Evolutionary conservation across 2,329 filamentous ascomycete species (phyloP).

Genomic region (Stachybotrys chlorohalonatus): DNA sequence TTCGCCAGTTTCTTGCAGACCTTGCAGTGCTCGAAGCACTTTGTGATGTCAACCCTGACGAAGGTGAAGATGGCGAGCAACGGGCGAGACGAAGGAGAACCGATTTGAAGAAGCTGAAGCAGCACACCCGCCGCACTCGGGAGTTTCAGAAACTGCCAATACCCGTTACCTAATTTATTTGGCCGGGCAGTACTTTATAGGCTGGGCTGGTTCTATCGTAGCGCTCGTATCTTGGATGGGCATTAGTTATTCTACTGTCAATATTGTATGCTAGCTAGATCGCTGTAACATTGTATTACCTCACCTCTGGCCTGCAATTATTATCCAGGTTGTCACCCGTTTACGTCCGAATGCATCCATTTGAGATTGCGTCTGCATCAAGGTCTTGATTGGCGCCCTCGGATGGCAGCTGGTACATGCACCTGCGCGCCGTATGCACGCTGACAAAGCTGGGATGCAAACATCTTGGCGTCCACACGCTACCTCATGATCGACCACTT

Average conservation of each 20-base stretch:
- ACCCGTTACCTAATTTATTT: conserved; percentile 1
- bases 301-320: neutral
- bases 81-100: conserved; percentile 17
- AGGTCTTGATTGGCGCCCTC: too few relatives aligned
- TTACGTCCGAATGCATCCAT: too few relatives aligned
- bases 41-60: conserved; percentile 15
- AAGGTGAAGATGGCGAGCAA: conserved; percentile 12
- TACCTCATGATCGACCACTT: neutral
- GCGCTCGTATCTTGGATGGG: neutral
- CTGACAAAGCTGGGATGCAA: neutral
- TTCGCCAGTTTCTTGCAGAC: conserved; percentile 46
- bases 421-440: neutral
- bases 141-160: conserved; percentile 10
- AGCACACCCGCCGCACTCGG: conserved; percentile 23
- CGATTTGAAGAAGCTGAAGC: conserved; percentile 25
- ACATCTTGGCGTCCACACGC: neutral
- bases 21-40: conserved; percentile 41
- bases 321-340: neutral
- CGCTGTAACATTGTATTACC: neutral
- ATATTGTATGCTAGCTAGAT: neutral
- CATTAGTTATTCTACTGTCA: neutral
- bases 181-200: neutral
- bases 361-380: too few relatives aligned
- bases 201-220: neutral
- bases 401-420: too few relatives aligned